These are phyloP conservation scores for Cerioporus squamosus DNA, from an alignment of 1,284 basidiomycete species.

Conservation along the genomic window DNA sequence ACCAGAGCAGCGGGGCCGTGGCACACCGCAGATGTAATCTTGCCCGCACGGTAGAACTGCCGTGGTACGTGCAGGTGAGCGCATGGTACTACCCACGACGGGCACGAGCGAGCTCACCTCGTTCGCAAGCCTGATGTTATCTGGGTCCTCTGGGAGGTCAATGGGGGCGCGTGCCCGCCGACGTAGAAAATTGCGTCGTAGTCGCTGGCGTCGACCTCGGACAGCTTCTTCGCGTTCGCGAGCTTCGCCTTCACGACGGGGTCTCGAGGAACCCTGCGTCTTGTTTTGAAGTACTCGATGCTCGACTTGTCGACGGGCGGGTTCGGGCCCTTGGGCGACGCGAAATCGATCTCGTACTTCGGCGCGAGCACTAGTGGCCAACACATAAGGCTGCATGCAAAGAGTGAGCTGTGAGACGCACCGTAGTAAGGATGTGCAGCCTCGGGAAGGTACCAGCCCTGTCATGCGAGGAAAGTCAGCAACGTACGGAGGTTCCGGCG, in stretches of 20 bases:
- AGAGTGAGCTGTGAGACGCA: conserved; percentile 1
- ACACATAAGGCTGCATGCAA: not conserved
- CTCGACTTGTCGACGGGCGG: conserved; percentile 71
- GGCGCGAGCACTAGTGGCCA: conserved; percentile 47
- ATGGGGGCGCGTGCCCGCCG: conserved; percentile 77
- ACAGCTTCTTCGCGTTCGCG: conserved; percentile 62
- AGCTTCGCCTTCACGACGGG: conserved; percentile 59
- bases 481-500: not conserved
- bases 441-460: conserved; percentile 77
- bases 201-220: conserved; percentile 59
- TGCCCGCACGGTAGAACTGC: conserved; percentile 64
- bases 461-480: not conserved
- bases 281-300: conserved; percentile 60
- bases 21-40: conserved; percentile 70
- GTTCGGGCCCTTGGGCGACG: conserved; percentile 73
- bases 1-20: conserved; percentile 73
- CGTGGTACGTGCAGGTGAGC: conserved; percentile 48
- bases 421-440: conserved; percentile 82
- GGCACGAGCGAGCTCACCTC: too few relatives aligned
- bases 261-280: conserved; percentile 68
- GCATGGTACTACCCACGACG: too few relatives aligned
- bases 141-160: conserved; percentile 64
- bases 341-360: conserved; percentile 67
- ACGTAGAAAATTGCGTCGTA: conserved; percentile 82
- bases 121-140: conserved; percentile 61